These are phyloP conservation scores for Pelargonium myrrhifolium DNA, from an alignment of 441 rosid species.

Conservation along the genomic window DNA sequence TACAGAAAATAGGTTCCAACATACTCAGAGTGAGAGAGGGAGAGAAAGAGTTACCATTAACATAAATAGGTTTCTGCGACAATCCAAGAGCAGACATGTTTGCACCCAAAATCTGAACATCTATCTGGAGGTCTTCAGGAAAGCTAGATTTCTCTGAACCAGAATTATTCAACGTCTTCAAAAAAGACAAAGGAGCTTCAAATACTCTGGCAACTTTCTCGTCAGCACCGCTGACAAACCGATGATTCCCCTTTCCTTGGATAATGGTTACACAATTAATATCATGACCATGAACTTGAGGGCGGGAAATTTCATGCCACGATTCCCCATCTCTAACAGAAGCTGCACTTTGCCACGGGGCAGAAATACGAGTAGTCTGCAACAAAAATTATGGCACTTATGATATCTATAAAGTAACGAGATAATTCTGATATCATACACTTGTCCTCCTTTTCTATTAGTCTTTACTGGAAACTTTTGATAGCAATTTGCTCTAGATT, in stretches of 20 bases:
- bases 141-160: conserved; percentile 36
- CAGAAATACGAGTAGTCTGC: conserved; percentile 87
- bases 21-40: neutral
- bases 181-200: conserved; percentile 84
- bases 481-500: too few species aligned
- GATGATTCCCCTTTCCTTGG: conserved; percentile 81
- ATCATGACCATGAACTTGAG: conserved; percentile 97
- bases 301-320: conserved; percentile 94
- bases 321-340: conserved; percentile 30
- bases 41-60: conserved; percentile 41
- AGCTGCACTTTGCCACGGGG: conserved; percentile 59
- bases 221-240: conserved; percentile 89
- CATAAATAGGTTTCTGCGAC: conserved; percentile 87
- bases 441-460: too few species aligned
- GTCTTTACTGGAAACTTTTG: too few species aligned
- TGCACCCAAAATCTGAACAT: conserved; percentile 79
- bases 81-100: conserved; percentile 96
- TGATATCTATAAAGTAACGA: neutral
- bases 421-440: too few species aligned
- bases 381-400: conserved; percentile 15
- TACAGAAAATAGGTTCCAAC: neutral
- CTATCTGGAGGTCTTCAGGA: conserved; percentile 47
- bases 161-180: conserved; percentile 70
- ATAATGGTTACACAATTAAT: conserved; percentile 73
- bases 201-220: conserved; percentile 95